Percentiles rank a stretch among this genome's conserved stretches.
These are phyloP conservation scores for Vaccinium macrocarpon DNA, from an alignment of 148 eudicot genomes.

Conservation along the genomic window DNA sequence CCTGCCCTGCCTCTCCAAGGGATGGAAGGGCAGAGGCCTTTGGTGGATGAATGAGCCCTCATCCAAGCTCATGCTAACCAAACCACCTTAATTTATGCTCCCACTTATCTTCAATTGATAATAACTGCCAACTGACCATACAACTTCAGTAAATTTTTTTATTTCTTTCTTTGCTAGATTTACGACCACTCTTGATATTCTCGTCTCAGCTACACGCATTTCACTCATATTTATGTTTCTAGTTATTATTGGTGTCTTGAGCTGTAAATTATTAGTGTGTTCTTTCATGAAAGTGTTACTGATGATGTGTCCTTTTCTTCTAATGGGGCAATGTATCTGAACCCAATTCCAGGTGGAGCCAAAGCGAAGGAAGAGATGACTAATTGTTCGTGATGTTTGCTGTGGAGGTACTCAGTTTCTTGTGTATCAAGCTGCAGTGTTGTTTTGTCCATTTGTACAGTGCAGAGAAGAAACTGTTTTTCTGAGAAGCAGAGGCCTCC, in stretches of 20 bases:
- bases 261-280: background rate
- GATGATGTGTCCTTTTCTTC: background rate
- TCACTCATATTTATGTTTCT: background rate
- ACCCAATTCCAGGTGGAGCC: conserved; percentile 33
- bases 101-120: background rate
- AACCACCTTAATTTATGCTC: background rate
- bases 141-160: background rate
- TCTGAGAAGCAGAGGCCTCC: conserved; percentile 24
- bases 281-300: background rate
- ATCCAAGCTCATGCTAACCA: background rate
- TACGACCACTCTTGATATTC: background rate
- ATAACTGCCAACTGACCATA: background rate
- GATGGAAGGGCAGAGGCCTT: no score
- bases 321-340: background rate
- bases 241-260: background rate
- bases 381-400: background rate
- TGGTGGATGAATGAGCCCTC: no score
- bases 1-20: no score
- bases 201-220: background rate
- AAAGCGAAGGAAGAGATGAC: conserved; percentile 44
- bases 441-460: conserved; percentile 44
- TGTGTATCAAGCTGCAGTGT: conserved; percentile 17
- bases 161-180: background rate
- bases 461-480: conserved; percentile 34
- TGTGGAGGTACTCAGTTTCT: conserved; percentile 28